phyloP scores from a whole-genome alignment of 169 alveolate species.

The Eimeria necatrix region DNA sequence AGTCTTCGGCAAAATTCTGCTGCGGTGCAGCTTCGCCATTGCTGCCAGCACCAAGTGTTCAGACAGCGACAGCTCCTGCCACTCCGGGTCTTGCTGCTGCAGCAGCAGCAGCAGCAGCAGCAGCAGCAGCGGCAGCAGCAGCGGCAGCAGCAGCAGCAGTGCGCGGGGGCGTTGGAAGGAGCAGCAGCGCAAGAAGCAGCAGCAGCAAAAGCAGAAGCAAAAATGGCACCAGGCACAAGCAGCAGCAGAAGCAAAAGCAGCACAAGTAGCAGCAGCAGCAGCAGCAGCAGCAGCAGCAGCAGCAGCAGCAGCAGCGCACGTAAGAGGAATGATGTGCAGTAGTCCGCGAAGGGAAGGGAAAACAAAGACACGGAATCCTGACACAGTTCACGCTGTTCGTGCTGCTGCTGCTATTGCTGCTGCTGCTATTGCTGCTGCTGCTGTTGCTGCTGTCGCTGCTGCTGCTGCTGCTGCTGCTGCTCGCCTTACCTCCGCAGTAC shows the following conservation, averaged over 20 bases:
- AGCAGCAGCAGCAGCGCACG: neutral
- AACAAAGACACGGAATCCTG: neutral
- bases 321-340: neutral
- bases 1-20: constrained; percentile 5
- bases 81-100: too few species aligned
- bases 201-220: too few species aligned
- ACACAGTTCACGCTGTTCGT: neutral
- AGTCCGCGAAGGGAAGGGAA: too few species aligned
- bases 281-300: neutral
- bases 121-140: too few species aligned
- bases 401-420: neutral
- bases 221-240: neutral
- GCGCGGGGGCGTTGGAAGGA: too few species aligned
- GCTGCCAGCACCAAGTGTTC: constrained; percentile 57
- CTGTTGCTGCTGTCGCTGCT: too few species aligned
- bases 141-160: too few species aligned
- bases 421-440: neutral
- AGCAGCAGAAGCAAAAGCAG: neutral
- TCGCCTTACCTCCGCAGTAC: neutral
- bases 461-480: too few species aligned
- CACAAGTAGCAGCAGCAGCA: neutral
- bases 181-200: too few species aligned
- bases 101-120: too few species aligned
- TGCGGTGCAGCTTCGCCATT: constrained; percentile 45
- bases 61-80: neutral